Conservation (phyloP, 2,329 filamentous ascomycete genomes). For the Fusarium sp. region DNA sequence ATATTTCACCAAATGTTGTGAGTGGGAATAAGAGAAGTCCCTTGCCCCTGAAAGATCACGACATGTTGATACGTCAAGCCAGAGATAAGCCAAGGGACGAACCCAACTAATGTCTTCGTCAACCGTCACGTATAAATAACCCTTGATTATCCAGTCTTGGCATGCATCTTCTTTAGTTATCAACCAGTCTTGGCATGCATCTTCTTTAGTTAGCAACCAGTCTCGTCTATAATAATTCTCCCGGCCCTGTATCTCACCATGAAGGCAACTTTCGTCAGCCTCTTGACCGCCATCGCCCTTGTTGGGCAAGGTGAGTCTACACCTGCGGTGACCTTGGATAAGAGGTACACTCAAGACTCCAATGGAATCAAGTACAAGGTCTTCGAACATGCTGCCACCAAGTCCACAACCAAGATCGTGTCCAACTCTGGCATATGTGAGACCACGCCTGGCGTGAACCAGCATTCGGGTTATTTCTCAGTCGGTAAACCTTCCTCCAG, state of each 20-base stretch:
- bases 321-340: constrained; percentile 3
- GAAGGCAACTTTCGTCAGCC: not conserved
- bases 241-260: not conserved
- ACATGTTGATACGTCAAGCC: no score
- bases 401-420: constrained; percentile 30
- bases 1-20: no score
- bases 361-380: constrained; percentile 18
- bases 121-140: no score
- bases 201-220: accelerated
- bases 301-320: not conserved
- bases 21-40: no score
- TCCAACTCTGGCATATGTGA: constrained; percentile 59
- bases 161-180: accelerated
- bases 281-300: constrained; percentile 5
- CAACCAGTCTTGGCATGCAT: not conserved
- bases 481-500: constrained; percentile 56
- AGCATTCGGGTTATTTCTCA: constrained; percentile 71
- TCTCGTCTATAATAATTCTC: not conserved
- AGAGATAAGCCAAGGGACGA: no score
- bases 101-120: no score
- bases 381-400: constrained; percentile 32
- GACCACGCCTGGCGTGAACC: constrained; percentile 69
- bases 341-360: not conserved
- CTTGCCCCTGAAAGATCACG: no score
- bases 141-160: not conserved